Base-by-base conservation (phyloP, 352 stramenopile genomes). In the Sclerospora graminicola region DNA sequence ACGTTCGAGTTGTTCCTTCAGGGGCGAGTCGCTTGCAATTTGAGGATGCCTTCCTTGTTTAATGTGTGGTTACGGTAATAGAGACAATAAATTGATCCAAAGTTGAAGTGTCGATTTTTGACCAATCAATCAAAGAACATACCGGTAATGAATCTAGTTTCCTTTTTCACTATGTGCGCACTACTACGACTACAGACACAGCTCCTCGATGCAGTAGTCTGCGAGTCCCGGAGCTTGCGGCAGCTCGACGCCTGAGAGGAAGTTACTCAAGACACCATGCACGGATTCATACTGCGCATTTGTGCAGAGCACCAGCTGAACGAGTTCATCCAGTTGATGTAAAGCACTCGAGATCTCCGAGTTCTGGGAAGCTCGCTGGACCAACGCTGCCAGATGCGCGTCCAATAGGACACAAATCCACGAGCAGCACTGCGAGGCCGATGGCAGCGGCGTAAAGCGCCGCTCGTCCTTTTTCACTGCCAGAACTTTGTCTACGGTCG, bases 391-490 rank as follows among this genome's bases (percentile, higher is more conserved):
- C 45, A 88, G 49, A 45, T 91, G 80, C 15, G 65, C 77, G 44
- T 91, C 80, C 16, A 91, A 45, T 35, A 91, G 48, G 31, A 66
- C 70, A 40, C 69, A 75, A 39, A 91, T 83, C 80, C 80, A 91
- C 37, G 58, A 34, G 20, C 69, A 79, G 37, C 79, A 70, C 42
- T 75, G 71, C n/a, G 62, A 62, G 13, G 60, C 32, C 15, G 67
- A 57, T 10, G 71, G 64, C 30, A 63, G 43, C 37, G 51, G 44
- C 15, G 60, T 60, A 13, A 79, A 75, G 26, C 50, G 48, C 34
- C 46, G 27, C 27, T 63, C 54, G 14, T 48, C 30, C 18, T 53
- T 51, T 26, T 46, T 51, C n/a, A 54, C n/a, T 2, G 53, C 30
- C 13, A 49, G n/a, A 11, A 29, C 55, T 4, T 36, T 38, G 8